Base-by-base conservation (phyloP, 345 rosid genomes). In the Limnanthes douglasii region DNA sequence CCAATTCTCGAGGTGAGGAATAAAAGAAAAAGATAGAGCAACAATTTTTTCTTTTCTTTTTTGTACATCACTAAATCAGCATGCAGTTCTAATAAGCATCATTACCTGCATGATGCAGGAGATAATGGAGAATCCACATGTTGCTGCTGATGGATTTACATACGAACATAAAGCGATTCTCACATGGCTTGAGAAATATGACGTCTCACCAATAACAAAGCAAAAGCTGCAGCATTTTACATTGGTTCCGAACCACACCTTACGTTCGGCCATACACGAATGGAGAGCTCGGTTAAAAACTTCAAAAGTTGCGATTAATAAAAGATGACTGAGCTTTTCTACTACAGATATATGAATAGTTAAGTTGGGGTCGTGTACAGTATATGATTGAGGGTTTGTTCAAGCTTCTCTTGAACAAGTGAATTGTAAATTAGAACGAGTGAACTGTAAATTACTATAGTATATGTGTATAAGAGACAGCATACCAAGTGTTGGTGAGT, bases 121-220 rank as follows among this genome's bases (percentile, higher is more conserved):
- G 58, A 47, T 86, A 30, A 82, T 78, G 88, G 88, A 70, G 37
- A 79, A 86, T 51, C 97, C 96, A n/a, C 61, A 66, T 50, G 64
- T 81, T 56, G 84, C 92, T 19, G 81, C 75, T 8, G 94, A 86
- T 63, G 92, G 97, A 39, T 81, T 77, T 58, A 72, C 93, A 0
- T 86, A 86, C 5, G 94, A 86, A 61, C 72, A 59, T 11, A 50
- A 42, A 61, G 93, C 88, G 15, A 82, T 86, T 6, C 65, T 61
- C 41, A 73, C 70, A 1, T 86, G 94, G 97, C 64, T 75, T 30
- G 68, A 51, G 22, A 73, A 53, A 51, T 68, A 75, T 63, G 50
- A 60, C 5, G 65, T 75, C 17, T 86, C 97, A 26, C 93, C 93
- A 0, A 88, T 75, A 36, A 69, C 97, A 49, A 82, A 68, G 54